Evolutionary conservation across 805 yeast genomes (phyloP).

Genomic region (Yarrowia divulgata): DNA sequence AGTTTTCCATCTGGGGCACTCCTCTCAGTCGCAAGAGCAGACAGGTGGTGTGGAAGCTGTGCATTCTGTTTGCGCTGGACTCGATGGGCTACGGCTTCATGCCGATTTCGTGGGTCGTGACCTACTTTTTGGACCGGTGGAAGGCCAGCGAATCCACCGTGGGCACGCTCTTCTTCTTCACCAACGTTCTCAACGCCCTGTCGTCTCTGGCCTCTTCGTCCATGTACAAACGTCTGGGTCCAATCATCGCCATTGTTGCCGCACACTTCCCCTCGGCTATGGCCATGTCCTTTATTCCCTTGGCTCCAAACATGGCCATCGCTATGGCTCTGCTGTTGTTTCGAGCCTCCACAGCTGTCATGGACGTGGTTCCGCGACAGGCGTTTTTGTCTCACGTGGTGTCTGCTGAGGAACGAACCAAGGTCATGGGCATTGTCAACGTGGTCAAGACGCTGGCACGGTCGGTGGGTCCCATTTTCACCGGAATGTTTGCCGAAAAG

Average conservation of each 20-base stretch:
- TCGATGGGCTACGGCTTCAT: constrained; percentile 89
- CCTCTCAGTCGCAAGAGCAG: constrained; percentile 44
- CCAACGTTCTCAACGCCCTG: constrained; percentile 67
- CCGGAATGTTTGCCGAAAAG: constrained; percentile 72
- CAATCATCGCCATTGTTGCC: constrained; percentile 73
- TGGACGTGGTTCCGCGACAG: constrained; percentile 95
- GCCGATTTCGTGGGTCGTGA: constrained; percentile 88
- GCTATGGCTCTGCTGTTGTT: constrained; percentile 62
- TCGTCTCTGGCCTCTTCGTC: constrained; percentile 80
- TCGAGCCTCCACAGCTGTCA: constrained; percentile 70
- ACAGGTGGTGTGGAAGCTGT: constrained; percentile 41
- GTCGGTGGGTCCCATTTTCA: constrained; percentile 78
- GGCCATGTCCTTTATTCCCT: constrained; percentile 63
- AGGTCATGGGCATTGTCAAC: constrained; percentile 84
- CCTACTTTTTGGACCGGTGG: constrained; percentile 71
- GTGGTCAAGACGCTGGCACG: constrained; percentile 86
- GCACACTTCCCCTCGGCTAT: constrained; percentile 82
- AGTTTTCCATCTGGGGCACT: constrained; percentile 36
- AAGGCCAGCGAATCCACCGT: constrained; percentile 60
- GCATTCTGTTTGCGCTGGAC: constrained; percentile 71
- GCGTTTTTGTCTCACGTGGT: constrained; percentile 74
- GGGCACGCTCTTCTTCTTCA: constrained; percentile 69
- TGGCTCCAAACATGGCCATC: constrained; percentile 51
- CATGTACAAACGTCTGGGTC: constrained; percentile 72
- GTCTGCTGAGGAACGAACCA: constrained; percentile 67